These are phyloP conservation scores for Pythium guiyangense DNA, from an alignment of 352 stramenopile species.

Conservation along the genomic window DNA sequence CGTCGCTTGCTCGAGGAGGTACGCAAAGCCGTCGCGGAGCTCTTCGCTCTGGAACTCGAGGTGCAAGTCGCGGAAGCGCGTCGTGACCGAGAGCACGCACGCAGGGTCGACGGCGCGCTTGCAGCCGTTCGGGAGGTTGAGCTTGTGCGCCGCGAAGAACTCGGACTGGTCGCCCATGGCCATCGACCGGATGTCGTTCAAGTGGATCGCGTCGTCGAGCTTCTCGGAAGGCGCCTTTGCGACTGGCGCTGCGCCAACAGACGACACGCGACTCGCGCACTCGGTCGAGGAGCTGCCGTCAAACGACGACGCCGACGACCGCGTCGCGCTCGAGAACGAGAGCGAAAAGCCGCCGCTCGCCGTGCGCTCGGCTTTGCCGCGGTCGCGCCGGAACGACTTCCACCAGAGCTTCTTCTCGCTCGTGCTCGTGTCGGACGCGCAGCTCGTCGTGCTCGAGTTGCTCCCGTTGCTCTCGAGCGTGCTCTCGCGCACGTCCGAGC, in stretches of 20 bases:
- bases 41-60: conserved; percentile 67
- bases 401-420: conserved; percentile 73
- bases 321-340: conserved; percentile 24
- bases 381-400: conserved; percentile 57
- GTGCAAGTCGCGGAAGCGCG: conserved; percentile 61
- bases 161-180: conserved; percentile 34
- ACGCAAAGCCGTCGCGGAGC: conserved; percentile 60
- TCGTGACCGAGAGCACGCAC: conserved; percentile 57
- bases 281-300: conserved; percentile 6
- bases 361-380: conserved; percentile 53
- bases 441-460: conserved; percentile 22
- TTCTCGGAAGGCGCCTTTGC: conserved; percentile 24
- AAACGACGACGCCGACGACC: conserved; percentile 24
- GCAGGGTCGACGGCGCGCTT: conserved; percentile 51
- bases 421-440: conserved; percentile 32
- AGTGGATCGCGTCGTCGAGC: conserved; percentile 55
- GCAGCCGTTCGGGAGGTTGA: conserved; percentile 33
- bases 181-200: conserved; percentile 54
- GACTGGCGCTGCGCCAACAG: conserved; percentile 7
- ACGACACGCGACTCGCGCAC: conserved; percentile 2
- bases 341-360: conserved; percentile 60
- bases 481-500: conserved; percentile 3
- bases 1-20: conserved; percentile 60
- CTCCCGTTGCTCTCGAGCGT: conserved; percentile 9
- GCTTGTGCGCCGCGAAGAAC: conserved; percentile 53